Conservation (phyloP, 495 filamentous ascomycete genomes). For the Pyronema omphalodes region DNA sequence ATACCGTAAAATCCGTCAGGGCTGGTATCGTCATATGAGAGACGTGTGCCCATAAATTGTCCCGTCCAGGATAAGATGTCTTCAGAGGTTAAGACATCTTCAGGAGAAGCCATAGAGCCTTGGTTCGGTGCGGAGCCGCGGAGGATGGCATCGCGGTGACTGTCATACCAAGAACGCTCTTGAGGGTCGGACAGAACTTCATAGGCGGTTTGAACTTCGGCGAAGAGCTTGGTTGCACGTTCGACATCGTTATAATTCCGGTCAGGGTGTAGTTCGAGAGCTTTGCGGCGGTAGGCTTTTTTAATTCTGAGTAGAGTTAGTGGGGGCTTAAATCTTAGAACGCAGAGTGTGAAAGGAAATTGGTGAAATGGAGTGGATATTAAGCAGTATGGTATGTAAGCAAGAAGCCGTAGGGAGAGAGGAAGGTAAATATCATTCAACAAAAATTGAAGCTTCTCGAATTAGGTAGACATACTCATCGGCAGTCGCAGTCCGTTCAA, state of each 20-base stretch:
- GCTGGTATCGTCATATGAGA: conserved; percentile 68
- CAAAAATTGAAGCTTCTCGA: neutral
- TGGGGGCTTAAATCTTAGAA: neutral
- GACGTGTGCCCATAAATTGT: conserved; percentile 21
- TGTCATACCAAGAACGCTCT: conserved; percentile 94
- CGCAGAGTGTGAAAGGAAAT: neutral
- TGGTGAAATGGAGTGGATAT: neutral
- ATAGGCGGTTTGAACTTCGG: conserved; percentile 81
- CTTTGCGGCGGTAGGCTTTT: conserved; percentile 77
- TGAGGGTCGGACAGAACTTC: conserved; percentile 89
- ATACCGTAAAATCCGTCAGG: conserved; percentile 66
- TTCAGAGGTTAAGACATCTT: conserved; percentile 29
- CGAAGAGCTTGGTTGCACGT: conserved; percentile 65
- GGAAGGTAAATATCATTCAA: no score
- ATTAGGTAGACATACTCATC: conserved; percentile 47
- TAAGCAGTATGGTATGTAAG: conserved; percentile 12
- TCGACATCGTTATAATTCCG: conserved; percentile 79
- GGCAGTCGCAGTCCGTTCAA: conserved; percentile 51
- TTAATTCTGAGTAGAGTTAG: conserved; percentile 46
- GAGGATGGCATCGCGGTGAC: conserved; percentile 71
- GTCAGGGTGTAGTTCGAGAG: conserved; percentile 86
- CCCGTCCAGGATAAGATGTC: conserved; percentile 23
- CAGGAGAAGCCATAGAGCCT: conserved; percentile 27
- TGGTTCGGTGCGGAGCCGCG: conserved; percentile 29
- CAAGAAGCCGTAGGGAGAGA: no score